Evolutionary conservation across 352 stramenopile genomes (phyloP), one percentile per base, ranked within the genome.

Genomic region (Achlya hypogyna): DNA sequence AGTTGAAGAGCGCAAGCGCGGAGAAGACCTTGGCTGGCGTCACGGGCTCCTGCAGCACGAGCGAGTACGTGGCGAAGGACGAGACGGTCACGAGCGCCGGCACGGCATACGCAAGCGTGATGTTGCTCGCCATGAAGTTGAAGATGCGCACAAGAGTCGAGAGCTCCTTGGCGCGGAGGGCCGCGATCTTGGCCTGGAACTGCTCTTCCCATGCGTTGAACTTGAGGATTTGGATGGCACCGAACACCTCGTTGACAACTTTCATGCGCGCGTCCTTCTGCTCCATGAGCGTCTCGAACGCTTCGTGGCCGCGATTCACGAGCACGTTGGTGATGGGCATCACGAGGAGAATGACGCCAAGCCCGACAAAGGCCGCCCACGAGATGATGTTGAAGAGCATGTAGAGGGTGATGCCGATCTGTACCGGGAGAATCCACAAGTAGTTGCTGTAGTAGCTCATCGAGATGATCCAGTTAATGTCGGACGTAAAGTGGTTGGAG

Each of bases 191-290:
- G 20, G 81, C 84, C 4, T 78, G 78, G 71, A 98, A 96, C 28
- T 93, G 84, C 47, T 77, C 66, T 73, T 98, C 93, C 88, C 88
- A 98, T 14, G 90, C 88, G 75, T 97, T 94, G 53, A 98, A 88
- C 70, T 98, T 98, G 71, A 98, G 91, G 54, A 97, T 94, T 53
- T 92, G 81, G 71, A 98, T 97, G 28, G 79, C 78, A 29, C 72
- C 74, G 29, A 93, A 79, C 49, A 91, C 78, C 35, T 90, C 79
- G 22, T 73, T 78, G 29, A 86, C 63, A 8, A 87, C 73, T 28
- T 75, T 77, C 62, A 88, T 77, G 27, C 83, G 80, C 60, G 77
- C 78, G 53, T 86, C 78, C 60, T 77, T 79, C 40, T 66, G 62
- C 12, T n/a, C n/a, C 49, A 27, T 43, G 18, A 73, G 69, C 22